A percentile compares a stretch with the other conserved stretches of the same genome.
Conservation (phyloP, 2,329 filamentous ascomycete species). For the Aspergillus costaricaensis region DNA sequence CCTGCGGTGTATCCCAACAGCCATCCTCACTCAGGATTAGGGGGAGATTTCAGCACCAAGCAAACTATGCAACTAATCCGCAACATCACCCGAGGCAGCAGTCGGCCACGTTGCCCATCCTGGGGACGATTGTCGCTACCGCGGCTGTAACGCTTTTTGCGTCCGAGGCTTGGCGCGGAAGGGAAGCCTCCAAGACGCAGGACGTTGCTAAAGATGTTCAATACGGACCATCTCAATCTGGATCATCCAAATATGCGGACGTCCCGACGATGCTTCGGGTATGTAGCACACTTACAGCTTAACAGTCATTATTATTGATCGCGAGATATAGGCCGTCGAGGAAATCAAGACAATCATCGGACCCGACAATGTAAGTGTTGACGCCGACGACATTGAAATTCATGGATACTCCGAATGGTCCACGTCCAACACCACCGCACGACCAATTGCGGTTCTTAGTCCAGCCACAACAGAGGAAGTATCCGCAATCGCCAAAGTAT, state of each 20-base stretch:
- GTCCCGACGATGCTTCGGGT: conserved; percentile 3
- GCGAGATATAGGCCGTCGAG: not conserved
- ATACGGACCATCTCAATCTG: not conserved
- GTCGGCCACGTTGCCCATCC: not conserved
- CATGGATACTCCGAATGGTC: conserved; percentile 71
- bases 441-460: conserved; percentile 62
- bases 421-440: conserved; percentile 53
- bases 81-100: not conserved
- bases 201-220: not conserved
- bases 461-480: conserved; percentile 65
- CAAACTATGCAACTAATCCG: not conserved
- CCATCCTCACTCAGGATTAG: not conserved
- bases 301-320: not conserved
- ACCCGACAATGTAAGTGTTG: conserved; percentile 60
- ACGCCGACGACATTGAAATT: conserved; percentile 60
- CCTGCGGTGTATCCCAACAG: not conserved
- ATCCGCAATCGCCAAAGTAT: conserved; percentile 64
- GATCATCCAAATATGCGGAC: not conserved
- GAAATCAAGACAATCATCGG: not conserved
- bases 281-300: not conserved
- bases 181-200: not conserved
- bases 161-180: conserved; percentile 1
- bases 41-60: too few relatives aligned
- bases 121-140: not conserved
- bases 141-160: not conserved